These are phyloP conservation scores for Yamadazyma buinensis DNA, from an alignment of 1,139 yeast species.

Conservation along the genomic window DNA sequence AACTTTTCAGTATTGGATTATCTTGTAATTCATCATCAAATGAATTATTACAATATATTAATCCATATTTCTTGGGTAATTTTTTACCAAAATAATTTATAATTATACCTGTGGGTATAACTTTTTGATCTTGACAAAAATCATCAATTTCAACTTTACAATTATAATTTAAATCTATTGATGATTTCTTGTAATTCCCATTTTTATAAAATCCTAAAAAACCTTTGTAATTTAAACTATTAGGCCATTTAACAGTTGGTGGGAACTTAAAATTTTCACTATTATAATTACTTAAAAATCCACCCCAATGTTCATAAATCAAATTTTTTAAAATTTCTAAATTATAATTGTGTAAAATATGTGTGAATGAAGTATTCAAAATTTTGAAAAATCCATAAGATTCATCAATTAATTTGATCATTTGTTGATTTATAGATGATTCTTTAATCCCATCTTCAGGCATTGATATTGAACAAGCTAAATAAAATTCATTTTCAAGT, in stretches of 20 bases:
- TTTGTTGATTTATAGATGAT: slow-evolving; percentile 25
- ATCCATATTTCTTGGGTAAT: slow-evolving; percentile 32
- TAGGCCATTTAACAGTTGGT: slow-evolving; percentile 33
- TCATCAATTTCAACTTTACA: slow-evolving; percentile 18
- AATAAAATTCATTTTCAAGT: slow-evolving; percentile 23
- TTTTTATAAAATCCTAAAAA: slow-evolving; percentile 27
- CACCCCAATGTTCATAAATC: slow-evolving; percentile 27
- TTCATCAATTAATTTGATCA: slow-evolving; percentile 20
- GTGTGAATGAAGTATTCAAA: slow-evolving; percentile 23
- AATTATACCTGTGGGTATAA: slow-evolving; percentile 22
- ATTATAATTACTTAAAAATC: slow-evolving; percentile 28
- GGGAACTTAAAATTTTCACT: slow-evolving; percentile 21
- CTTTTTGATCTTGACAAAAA: slow-evolving; percentile 1
- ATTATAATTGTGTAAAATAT: slow-evolving; percentile 17
- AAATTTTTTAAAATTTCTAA: slow-evolving; percentile 15
- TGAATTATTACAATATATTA: slow-evolving; percentile 19
- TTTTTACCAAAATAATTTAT: slow-evolving; percentile 23
- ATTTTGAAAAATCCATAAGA: slow-evolving; percentile 26
- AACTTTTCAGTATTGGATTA: slow-evolving; percentile 10
- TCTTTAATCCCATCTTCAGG: slow-evolving; percentile 16
- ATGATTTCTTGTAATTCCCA: slow-evolving; percentile 30
- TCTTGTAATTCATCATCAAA: slow-evolving; percentile 8
- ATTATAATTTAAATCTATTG: slow-evolving; percentile 20
- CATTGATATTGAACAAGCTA: slow-evolving; percentile 27
- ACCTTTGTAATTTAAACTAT: slow-evolving; percentile 33